These are phyloP conservation scores for Nannizzia gypsea DNA, from an alignment of 2,329 filamentous ascomycete species.

Conservation along the genomic window DNA sequence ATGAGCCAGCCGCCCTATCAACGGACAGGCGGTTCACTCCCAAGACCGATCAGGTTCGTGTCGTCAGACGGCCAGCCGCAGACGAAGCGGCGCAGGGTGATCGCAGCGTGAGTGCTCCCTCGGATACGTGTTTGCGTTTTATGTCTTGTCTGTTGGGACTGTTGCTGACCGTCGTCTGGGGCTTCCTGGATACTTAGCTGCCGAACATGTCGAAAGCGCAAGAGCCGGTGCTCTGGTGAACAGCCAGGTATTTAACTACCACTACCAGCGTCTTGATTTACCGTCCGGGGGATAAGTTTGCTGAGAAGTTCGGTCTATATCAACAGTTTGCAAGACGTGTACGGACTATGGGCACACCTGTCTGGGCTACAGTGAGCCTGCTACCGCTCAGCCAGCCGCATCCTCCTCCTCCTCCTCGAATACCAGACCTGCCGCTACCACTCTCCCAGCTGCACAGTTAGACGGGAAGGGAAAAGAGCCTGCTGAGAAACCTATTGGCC, in stretches of 20 bases:
- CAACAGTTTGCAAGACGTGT: conserved; percentile 53
- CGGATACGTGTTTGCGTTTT: neutral
- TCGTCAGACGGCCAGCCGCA: conserved; percentile 72
- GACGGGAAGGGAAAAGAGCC: conserved; percentile 6
- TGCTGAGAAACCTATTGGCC: neutral
- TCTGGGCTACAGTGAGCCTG: conserved; percentile 51
- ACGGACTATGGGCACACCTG: conserved; percentile 59
- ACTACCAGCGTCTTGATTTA: neutral
- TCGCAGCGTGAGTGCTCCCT: conserved; percentile 53
- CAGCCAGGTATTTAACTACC: conserved; percentile 41
- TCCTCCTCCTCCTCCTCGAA: conserved; percentile 18
- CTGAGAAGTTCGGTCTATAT: neutral
- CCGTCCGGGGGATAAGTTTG: neutral
- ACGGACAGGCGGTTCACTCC: conserved; percentile 13
- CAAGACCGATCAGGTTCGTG: conserved; percentile 58
- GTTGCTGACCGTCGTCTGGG: conserved; percentile 3
- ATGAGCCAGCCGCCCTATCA: conserved; percentile 18
- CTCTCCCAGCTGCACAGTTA: conserved; percentile 14
- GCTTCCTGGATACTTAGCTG: conserved; percentile 42
- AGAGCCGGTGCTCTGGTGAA: conserved; percentile 64
- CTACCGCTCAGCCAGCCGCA: conserved; percentile 10
- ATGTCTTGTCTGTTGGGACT: neutral
- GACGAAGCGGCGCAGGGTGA: conserved; percentile 65
- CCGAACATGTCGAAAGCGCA: conserved; percentile 62
- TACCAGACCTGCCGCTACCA: conserved; percentile 9